Evolutionary conservation across 1,284 basidiomycete genomes (phyloP).

Genomic region (Fistulinella staudtii): DNA sequence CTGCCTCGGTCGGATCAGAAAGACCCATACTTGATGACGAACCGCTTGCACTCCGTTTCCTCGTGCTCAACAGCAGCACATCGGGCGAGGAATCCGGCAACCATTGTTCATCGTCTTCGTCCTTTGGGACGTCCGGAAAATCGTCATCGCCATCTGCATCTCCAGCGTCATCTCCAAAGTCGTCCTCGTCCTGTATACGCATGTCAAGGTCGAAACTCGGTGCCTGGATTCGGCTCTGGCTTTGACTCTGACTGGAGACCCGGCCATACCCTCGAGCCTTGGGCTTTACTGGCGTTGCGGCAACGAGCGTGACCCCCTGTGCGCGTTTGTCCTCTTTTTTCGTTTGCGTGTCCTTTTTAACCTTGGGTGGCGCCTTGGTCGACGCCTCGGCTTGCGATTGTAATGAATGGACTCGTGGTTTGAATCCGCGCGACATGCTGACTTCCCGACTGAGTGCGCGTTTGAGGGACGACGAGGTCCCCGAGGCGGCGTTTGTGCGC

Average conservation of each 20-base stretch:
- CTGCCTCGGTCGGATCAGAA: constrained; percentile 17
- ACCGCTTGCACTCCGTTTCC: constrained; percentile 21
- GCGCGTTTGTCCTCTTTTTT: constrained; percentile 7
- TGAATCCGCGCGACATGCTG: constrained; percentile 70
- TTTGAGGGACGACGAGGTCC: constrained; percentile 41
- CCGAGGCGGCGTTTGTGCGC: constrained; percentile 34
- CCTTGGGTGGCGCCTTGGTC: constrained; percentile 7
- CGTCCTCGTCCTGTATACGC: constrained; percentile 3
- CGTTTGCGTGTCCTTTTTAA: constrained; percentile 4
- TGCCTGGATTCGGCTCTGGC: too few species aligned
- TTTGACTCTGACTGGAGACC: too few species aligned
- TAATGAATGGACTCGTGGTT: constrained; percentile 26
- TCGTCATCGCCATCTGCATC: constrained; percentile 5
- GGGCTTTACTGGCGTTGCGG: constrained; percentile 54
- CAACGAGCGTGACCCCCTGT: constrained; percentile 50
- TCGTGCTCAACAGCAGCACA: constrained; percentile 18
- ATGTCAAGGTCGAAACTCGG: constrained; percentile 3
- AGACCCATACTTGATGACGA: constrained; percentile 26
- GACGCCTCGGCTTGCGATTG: constrained; percentile 2
- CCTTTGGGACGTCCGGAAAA: constrained; percentile 2
- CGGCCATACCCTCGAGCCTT: too few species aligned
- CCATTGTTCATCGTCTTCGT: constrained; percentile 28
- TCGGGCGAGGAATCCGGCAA: constrained; percentile 29
- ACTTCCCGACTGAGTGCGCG: constrained; percentile 58
- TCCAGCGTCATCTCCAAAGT: not conserved